A percentile compares a stretch with the other conserved stretches of the same genome.
These are phyloP conservation scores for Hypoxylon sp. DNA, from an alignment of 2,329 filamentous ascomycete species.

Conservation along the genomic window DNA sequence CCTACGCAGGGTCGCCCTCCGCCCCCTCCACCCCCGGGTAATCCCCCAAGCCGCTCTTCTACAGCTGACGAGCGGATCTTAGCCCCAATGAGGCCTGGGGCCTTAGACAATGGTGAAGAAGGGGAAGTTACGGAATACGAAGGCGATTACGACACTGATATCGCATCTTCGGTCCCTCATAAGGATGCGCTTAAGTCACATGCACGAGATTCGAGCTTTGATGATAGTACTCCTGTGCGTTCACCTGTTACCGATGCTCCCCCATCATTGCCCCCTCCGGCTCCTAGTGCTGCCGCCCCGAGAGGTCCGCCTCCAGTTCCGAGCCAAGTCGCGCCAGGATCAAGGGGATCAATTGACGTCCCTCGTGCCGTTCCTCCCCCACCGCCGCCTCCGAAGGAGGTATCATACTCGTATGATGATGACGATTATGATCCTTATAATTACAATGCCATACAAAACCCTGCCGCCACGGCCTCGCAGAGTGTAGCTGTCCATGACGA, in stretches of 20 bases:
- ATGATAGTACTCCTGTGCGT: conserved; percentile 75
- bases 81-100: conserved; percentile 60
- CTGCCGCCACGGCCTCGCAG: conserved; percentile 52
- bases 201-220: conserved; percentile 80
- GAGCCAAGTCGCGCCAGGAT: conserved; percentile 66
- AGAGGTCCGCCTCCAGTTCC: conserved; percentile 77
- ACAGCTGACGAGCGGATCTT: conserved; percentile 68
- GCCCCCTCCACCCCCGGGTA: conserved; percentile 74
- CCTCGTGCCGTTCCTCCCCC: conserved; percentile 80
- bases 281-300: conserved; percentile 68
- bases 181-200: conserved; percentile 93
- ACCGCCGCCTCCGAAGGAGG: conserved; percentile 67
- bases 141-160: conserved; percentile 97
- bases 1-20: conserved; percentile 73
- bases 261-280: conserved; percentile 67
- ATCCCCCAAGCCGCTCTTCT: conserved; percentile 68
- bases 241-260: conserved; percentile 66
- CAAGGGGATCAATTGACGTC: conserved; percentile 76
- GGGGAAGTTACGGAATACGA: conserved; percentile 95
- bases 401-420: conserved; percentile 61
- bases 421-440: conserved; percentile 81
- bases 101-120: conserved; percentile 71
- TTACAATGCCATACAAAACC: conserved; percentile 59
- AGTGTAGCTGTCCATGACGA: conserved; percentile 62
- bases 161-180: conserved; percentile 91